Conservation (phyloP, 202 grass and related monocot species). For the Setaria viridis region DNA sequence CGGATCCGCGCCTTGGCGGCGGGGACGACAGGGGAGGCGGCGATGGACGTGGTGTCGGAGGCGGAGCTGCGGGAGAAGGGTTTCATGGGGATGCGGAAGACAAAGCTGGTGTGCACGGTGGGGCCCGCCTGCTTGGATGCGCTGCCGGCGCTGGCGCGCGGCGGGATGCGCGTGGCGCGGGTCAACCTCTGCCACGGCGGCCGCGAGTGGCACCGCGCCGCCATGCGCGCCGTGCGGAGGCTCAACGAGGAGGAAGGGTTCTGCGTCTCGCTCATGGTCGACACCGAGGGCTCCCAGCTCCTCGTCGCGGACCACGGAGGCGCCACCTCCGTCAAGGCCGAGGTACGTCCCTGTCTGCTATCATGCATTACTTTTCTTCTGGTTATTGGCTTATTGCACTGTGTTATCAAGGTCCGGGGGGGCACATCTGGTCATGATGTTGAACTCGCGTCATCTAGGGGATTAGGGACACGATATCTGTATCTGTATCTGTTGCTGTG, state of each 20-base stretch:
- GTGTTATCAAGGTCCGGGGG: neutral
- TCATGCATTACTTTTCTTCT: neutral
- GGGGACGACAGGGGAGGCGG: slow-evolving; percentile 5
- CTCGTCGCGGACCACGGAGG: slow-evolving; percentile 60
- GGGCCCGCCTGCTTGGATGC: slow-evolving; percentile 58
- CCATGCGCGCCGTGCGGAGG: slow-evolving; percentile 52
- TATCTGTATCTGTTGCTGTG: neutral
- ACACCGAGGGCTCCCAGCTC: slow-evolving; percentile 66
- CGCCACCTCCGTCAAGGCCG: slow-evolving; percentile 56
- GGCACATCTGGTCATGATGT: neutral
- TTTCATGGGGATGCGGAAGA: slow-evolving; percentile 81
- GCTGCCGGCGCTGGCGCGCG: slow-evolving; percentile 63
- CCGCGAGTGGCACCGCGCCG: slow-evolving; percentile 60
- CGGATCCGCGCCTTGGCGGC: slow-evolving; percentile 31
- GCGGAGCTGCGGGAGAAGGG: slow-evolving; percentile 69
- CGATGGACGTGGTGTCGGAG: slow-evolving; percentile 73
- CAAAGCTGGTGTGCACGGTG: slow-evolving; percentile 75
- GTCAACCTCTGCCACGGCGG: slow-evolving; percentile 75
- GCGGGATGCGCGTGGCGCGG: slow-evolving; percentile 70
- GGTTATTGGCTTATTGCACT: neutral
- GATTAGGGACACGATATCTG: neutral
- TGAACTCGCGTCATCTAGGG: neutral
- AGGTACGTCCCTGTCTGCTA: slow-evolving; percentile 36
- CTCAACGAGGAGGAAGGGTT: slow-evolving; percentile 71
- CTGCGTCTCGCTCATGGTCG: slow-evolving; percentile 70